Base-by-base conservation (phyloP, 306 rosid genomes). In the Vigna radiata region DNA sequence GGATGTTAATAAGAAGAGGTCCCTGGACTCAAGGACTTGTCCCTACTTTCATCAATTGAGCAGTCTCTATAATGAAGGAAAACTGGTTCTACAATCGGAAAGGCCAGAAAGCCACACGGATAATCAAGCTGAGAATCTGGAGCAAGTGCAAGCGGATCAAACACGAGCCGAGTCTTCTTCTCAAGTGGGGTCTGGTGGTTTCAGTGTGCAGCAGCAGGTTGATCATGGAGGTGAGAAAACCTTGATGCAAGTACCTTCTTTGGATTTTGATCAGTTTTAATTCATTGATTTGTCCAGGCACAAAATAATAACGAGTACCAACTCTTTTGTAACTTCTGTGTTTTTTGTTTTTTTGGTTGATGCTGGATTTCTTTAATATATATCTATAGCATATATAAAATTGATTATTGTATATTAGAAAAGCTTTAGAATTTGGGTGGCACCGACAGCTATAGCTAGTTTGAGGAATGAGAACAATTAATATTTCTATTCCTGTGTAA, bases 1-100 rank as follows among this genome's bases (percentile, higher is more conserved):
- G 65, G 87, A 94, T 79, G 80, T 76, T 9, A 86, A 86, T 82
- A 94, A 88, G 76, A 94, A 90, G 81, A 91, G 98, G 81, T 85
- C 97, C 2, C 70, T 85, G 37, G 95, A 94, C 25, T 92, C 97
- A 1, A 89, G 98, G 72, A 94, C 97, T 56, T 92, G 98, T 80
- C 97, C 98, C 46, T 94, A 94, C 73, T 94, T 92, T 41, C 90
- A 91, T 59, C 90, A 79, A 14, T 43, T 94, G 17, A 85, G 83
- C 66, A 72, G 78, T 33, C 72, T 89, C 41, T 92, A 92, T 81
- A 86, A 73, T 43, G 90, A 92, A 84, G 98, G 91, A 11, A 82
- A 82, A 8, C 87, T 85, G 27, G 78, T 76, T 33, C 56, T 66
- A 0, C 84, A 85, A 59, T 68, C 74, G 55, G 87, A 88, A 18